Conservation (phyloP, 1,284 basidiomycete species). For the Takashimella tepidaria region DNA sequence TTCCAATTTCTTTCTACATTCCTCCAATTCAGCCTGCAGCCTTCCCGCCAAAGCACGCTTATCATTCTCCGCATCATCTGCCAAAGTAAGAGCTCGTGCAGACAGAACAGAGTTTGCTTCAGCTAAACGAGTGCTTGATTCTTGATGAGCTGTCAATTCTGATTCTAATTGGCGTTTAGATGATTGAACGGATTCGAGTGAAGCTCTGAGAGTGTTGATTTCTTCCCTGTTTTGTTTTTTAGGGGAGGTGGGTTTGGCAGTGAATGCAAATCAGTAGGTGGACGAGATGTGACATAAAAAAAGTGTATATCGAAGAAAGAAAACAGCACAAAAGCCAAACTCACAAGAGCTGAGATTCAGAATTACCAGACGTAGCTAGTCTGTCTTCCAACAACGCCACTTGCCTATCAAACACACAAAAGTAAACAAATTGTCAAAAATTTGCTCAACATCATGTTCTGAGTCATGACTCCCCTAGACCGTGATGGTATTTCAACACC, state of each 20-base stretch:
- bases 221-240: conserved; percentile 56
- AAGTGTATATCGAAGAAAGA: conserved; percentile 3
- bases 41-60: conserved; percentile 23
- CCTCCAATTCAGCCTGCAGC: conserved; percentile 35
- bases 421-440: conserved; percentile 65
- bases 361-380: conserved; percentile 48
- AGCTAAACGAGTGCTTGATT: conserved; percentile 62
- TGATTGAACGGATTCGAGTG: conserved; percentile 56
- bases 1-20: conserved; percentile 25
- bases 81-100: conserved; percentile 63
- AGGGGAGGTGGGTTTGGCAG: too few relatives aligned
- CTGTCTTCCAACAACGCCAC: conserved; percentile 71
- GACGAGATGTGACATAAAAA: too few relatives aligned
- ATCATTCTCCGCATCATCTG: conserved; percentile 60
- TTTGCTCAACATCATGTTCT: conserved; percentile 56
- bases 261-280: too few relatives aligned
- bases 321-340: conserved; percentile 4
- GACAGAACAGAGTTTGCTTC: conserved; percentile 72
- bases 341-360: conserved; percentile 33
- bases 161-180: conserved; percentile 67
- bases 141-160: conserved; percentile 64
- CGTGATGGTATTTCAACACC: background rate
- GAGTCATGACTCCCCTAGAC: too few relatives aligned
- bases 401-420: conserved; percentile 63
- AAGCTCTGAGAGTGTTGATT: conserved; percentile 58